Evolutionary conservation across 2,329 filamentous ascomycete species (phyloP).

Genomic region (Arachnopeziza araneosa): DNA sequence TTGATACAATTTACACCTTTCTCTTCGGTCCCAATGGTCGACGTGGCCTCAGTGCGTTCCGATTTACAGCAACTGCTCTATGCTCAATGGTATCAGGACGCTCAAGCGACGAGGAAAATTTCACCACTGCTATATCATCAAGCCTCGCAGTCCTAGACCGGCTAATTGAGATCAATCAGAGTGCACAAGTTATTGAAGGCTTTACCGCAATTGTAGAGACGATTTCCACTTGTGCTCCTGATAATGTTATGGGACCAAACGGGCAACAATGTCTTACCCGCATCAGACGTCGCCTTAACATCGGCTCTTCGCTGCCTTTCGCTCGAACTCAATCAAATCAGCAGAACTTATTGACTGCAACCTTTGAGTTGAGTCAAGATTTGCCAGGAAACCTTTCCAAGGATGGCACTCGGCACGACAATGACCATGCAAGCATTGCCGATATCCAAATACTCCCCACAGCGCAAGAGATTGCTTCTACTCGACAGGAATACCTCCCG

Average conservation of each 20-base stretch:
- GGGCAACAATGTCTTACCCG: conserved; percentile 20
- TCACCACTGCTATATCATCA: conserved; percentile 20
- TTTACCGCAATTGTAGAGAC: conserved; percentile 24
- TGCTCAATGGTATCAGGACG: conserved; percentile 15
- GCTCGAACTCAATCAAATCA: conserved; percentile 10
- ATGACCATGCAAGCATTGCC: conserved; percentile 2
- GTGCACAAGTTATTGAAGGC: conserved; percentile 28
- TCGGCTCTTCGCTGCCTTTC: conserved; percentile 21
- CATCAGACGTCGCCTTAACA: conserved; percentile 23
- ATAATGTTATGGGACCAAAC: conserved; percentile 15
- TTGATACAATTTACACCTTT: conserved; percentile 40
- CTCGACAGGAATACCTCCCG: conserved; percentile 40
- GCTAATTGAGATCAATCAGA: conserved; percentile 34
- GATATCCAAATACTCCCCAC: conserved; percentile 4
- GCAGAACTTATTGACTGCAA: conserved; percentile 13
- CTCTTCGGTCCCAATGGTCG: conserved; percentile 37
- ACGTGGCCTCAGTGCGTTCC: conserved; percentile 33
- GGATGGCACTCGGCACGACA: conserved; percentile 17
- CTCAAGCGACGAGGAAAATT: conserved; percentile 12
- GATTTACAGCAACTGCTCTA: conserved; percentile 24
- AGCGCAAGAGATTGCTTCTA: not conserved
- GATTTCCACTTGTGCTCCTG: conserved; percentile 20
- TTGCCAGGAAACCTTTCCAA: conserved; percentile 31
- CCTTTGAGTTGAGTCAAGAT: conserved; percentile 23
- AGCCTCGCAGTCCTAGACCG: conserved; percentile 24